These are phyloP conservation scores for Scutellaria barbata DNA, from an alignment of 257 asterid species.

Conservation along the genomic window DNA sequence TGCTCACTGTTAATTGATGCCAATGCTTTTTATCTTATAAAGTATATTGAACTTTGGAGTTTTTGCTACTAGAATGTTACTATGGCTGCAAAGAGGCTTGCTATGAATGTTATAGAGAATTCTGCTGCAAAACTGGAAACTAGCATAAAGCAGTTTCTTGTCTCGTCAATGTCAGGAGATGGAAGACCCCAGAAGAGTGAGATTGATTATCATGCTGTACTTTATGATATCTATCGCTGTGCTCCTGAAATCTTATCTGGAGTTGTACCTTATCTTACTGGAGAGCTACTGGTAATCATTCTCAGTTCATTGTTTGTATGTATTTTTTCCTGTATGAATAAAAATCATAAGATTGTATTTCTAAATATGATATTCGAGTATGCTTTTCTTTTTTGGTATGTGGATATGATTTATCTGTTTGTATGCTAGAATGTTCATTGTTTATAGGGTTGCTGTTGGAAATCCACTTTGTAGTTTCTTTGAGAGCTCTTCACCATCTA, in stretches of 20 bases:
- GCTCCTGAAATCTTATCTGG: conserved; percentile 87
- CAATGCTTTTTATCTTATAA: background rate
- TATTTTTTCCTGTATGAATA: conserved; percentile 12
- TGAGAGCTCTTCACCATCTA: conserved; percentile 25
- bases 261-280: conserved; percentile 88
- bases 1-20: conserved; percentile 8
- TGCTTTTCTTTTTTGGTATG: conserved; percentile 23
- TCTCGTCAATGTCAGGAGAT: conserved; percentile 89
- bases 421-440: conserved; percentile 22
- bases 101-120: conserved; percentile 72
- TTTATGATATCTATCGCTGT: conserved; percentile 71
- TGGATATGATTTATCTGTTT: conserved; percentile 14
- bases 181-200: conserved; percentile 54
- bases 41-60: conserved; percentile 27
- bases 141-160: conserved; percentile 73
- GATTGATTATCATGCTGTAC: conserved; percentile 70
- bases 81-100: conserved; percentile 77
- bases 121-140: conserved; percentile 85
- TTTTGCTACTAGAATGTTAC: conserved; percentile 56
- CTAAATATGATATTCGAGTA: conserved; percentile 17
- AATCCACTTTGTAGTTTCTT: conserved; percentile 26
- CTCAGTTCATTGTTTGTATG: conserved; percentile 29
- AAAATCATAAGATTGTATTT: conserved; percentile 8
- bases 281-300: conserved; percentile 84
- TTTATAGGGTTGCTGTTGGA: conserved; percentile 12